A percentile compares a stretch with the other conserved stretches of the same genome.
Conservation (phyloP, 352 stramenopile genomes). For the Pythium aristosporum region DNA sequence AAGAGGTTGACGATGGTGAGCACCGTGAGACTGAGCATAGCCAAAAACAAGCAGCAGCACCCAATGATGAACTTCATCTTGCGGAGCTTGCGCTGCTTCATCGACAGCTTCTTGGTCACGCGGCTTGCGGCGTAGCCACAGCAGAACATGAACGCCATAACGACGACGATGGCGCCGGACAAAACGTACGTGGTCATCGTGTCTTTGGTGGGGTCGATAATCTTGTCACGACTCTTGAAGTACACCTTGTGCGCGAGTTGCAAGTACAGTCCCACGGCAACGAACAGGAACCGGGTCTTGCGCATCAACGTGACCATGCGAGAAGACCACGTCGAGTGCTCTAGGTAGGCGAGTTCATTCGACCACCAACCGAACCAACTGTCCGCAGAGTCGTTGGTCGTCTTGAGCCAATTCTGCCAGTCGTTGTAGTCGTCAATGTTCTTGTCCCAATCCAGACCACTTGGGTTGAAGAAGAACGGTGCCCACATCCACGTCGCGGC, state of each 20-base stretch:
- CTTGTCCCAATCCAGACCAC: slow-evolving; percentile 97
- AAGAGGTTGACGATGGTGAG: slow-evolving; percentile 74
- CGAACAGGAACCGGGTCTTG: slow-evolving; percentile 75
- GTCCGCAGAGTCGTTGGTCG: slow-evolving; percentile 82
- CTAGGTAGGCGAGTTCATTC: slow-evolving; percentile 80
- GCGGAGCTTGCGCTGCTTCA: slow-evolving; percentile 87
- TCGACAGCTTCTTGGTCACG: slow-evolving; percentile 89
- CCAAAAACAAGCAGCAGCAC: slow-evolving; percentile 65
- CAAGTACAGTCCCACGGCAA: slow-evolving; percentile 45
- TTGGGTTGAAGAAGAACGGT: slow-evolving; percentile 95
- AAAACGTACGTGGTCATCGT: slow-evolving; percentile 65
- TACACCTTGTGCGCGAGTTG: slow-evolving; percentile 69
- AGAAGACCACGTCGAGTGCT: slow-evolving; percentile 65
- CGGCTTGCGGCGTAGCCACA: slow-evolving; percentile 83
- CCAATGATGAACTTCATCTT: slow-evolving; percentile 89
- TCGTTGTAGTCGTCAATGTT: slow-evolving; percentile 93
- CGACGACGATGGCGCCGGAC: slow-evolving; percentile 56
- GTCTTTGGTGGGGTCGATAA: slow-evolving; percentile 49
- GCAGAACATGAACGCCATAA: slow-evolving; percentile 74
- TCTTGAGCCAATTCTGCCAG: slow-evolving; percentile 95
- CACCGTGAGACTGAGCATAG: slow-evolving; percentile 66
- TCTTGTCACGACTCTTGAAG: slow-evolving; percentile 56
- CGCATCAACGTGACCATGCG: slow-evolving; percentile 72
- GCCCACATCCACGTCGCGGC: slow-evolving; percentile 88
- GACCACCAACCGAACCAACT: slow-evolving; percentile 90